Conservation (phyloP, 1,284 basidiomycete genomes). For the Mycena sp. region DNA sequence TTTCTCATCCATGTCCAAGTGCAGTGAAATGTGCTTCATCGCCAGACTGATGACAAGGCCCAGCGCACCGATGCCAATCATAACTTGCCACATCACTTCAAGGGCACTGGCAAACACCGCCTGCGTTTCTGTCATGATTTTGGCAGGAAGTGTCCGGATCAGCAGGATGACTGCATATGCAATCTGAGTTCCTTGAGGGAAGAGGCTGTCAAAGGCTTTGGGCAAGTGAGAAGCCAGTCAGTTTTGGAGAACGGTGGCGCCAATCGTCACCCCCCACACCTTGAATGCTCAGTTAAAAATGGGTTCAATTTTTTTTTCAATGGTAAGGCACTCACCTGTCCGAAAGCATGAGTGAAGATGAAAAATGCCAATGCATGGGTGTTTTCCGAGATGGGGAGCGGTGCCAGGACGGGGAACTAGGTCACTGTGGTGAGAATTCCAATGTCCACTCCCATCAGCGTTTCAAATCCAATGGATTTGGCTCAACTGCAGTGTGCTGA, state of each 20-base stretch:
- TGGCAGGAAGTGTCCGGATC: conserved; percentile 34
- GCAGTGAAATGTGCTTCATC: conserved; percentile 47
- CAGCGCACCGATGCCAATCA: conserved; percentile 36
- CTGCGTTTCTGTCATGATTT: conserved; percentile 36
- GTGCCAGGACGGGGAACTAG: conserved; percentile 24
- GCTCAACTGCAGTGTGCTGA: conserved; percentile 1
- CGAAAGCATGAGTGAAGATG: conserved; percentile 14
- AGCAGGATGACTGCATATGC: no score
- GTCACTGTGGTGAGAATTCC: neutral
- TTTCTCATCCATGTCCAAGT: conserved; percentile 40
- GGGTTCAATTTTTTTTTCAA: no score
- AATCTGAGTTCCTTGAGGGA: conserved; percentile 33
- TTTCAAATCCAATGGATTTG: neutral
- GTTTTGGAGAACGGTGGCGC: conserved; percentile 35
- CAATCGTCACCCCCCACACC: conserved; percentile 36
- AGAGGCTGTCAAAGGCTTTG: conserved; percentile 22
- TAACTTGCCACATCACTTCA: conserved; percentile 40
- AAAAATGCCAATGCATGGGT: conserved; percentile 21
- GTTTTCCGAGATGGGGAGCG: conserved; percentile 1
- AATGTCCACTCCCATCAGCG: neutral
- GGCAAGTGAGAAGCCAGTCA: conserved; percentile 27
- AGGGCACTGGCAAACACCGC: conserved; percentile 42
- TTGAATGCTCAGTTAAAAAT: conserved; percentile 5
- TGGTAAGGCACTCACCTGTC: neutral
- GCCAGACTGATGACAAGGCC: conserved; percentile 40